Base-by-base conservation (phyloP, 306 rosid genomes). In the Urtica urens region DNA sequence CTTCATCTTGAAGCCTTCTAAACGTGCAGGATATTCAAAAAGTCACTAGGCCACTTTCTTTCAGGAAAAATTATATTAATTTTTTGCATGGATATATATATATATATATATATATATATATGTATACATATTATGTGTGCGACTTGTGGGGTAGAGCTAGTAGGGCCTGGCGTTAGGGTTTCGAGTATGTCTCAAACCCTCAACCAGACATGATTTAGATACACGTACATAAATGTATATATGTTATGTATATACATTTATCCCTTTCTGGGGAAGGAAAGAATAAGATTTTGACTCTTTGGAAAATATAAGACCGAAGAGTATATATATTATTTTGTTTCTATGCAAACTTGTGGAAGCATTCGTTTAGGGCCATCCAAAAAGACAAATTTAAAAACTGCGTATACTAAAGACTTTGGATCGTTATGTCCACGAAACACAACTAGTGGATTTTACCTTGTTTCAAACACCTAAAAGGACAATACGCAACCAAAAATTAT, bases 371-470 rank as follows among this genome's bases (percentile, higher is more conserved):
- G 19, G 35, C 37, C 48, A 38, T 53, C 46, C 15, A 53, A 53
- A 48, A 25, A 53, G 59, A 53, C 59, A 53, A 53, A 53, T 37
- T 7, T 15, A 15, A 38, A 53, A 38, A 53, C 46, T 38, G 19
- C 22, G 33, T n/a, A 53, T 23, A 26, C 47, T 38, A 53, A 38
- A 22, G 59, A 15, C 47, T 15, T 53, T 24, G 47, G 47, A 38
- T 53, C 9, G 23, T 23, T 53, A 37, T 23, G 31, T 38, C 35
- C 59, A 24, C 33, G 26, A 38, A 22, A 15, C 22, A 53, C 4
- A 53, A 12, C 26, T 50, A 38, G 46, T 53, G 59, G 59, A 38
- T 23, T 53, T 53, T 23, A 24, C 59, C 46, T 53, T 38, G 35
- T 53, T 38, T 53, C 59, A 53, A 38, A 38, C 58, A 37, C 58